Conservation (phyloP, 805 yeast genomes). For the Ogataea parapolymorpha region DNA sequence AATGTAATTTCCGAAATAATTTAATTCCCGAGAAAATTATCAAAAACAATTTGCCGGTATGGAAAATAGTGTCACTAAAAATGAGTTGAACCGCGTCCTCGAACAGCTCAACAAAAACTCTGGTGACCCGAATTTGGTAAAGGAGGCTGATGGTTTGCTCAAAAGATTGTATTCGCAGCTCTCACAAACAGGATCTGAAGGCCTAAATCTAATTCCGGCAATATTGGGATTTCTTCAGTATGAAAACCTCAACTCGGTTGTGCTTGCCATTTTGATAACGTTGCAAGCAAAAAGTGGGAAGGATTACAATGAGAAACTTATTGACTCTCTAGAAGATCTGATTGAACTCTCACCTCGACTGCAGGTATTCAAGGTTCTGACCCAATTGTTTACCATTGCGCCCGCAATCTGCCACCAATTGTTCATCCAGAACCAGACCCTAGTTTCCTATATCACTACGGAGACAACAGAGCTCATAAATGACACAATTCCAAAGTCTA, state of each 20-base stretch:
- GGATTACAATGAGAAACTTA: not conserved
- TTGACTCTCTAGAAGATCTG: slow-evolving; percentile 19
- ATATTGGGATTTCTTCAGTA: slow-evolving; percentile 1
- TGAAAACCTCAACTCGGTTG: not conserved
- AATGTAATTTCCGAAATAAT: too few species aligned
- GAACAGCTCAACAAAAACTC: too few species aligned
- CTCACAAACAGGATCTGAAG: not conserved
- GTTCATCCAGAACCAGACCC: slow-evolving; percentile 17
- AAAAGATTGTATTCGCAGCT: slow-evolving; percentile 1
- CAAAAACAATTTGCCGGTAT: too few species aligned
- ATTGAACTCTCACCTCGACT: slow-evolving; percentile 12
- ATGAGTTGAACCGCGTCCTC: too few species aligned
- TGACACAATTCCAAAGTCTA: slow-evolving; percentile 1
- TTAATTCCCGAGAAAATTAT: too few species aligned
- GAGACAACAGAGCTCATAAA: slow-evolving; percentile 20
- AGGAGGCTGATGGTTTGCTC: not conserved
- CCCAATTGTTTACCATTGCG: slow-evolving; percentile 24
- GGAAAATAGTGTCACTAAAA: too few species aligned
- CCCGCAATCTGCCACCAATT: slow-evolving; percentile 15
- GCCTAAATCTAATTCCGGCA: not conserved
- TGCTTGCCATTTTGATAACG: slow-evolving; percentile 3
- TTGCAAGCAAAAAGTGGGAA: not conserved
- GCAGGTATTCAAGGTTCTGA: slow-evolving; percentile 16
- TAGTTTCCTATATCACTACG: slow-evolving; percentile 21
- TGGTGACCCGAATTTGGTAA: too few species aligned